These are phyloP conservation scores for Colletotrichum phormii DNA, from an alignment of 2,329 filamentous ascomycete genomes.

Conservation along the genomic window DNA sequence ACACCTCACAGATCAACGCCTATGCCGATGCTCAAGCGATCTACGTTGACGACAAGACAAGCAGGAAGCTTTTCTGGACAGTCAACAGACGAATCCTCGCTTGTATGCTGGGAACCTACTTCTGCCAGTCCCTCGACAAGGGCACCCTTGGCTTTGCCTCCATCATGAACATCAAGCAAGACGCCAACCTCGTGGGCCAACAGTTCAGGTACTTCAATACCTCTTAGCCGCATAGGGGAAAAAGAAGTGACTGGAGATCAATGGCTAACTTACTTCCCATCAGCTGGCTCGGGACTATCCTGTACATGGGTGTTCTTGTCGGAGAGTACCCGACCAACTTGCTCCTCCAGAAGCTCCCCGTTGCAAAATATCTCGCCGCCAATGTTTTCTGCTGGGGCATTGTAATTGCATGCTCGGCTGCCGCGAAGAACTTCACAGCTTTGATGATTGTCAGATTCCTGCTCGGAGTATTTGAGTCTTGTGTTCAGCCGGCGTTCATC, in stretches of 20 bases:
- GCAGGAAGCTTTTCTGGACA: conserved; percentile 60
- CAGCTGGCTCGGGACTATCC: conserved; percentile 68
- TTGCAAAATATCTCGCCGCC: conserved; percentile 17
- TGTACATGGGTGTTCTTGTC: conserved; percentile 68
- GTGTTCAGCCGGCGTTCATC: conserved; percentile 56
- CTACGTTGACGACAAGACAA: conserved; percentile 63
- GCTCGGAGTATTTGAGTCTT: conserved; percentile 39
- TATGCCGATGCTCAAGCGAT: conserved; percentile 29
- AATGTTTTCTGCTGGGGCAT: conserved; percentile 58
- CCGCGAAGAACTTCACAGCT: conserved; percentile 26
- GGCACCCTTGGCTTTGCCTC: conserved; percentile 57
- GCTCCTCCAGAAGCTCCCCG: conserved; percentile 60
- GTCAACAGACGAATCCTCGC: conserved; percentile 61
- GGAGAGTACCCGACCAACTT: conserved; percentile 70
- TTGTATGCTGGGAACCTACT: conserved; percentile 64
- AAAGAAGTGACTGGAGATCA: conserved; percentile 45
- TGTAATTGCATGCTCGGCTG: conserved; percentile 48
- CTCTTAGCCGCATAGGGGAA: too few relatives aligned
- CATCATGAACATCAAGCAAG: conserved; percentile 63
- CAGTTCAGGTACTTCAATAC: not conserved
- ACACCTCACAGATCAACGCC: not conserved
- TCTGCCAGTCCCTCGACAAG: conserved; percentile 49
- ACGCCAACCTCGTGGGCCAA: conserved; percentile 60
- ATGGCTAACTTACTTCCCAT: conserved; percentile 45
- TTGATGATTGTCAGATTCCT: conserved; percentile 38